Base-by-base conservation (phyloP, 805 yeast species). In the Wickerhamomyces alni region DNA sequence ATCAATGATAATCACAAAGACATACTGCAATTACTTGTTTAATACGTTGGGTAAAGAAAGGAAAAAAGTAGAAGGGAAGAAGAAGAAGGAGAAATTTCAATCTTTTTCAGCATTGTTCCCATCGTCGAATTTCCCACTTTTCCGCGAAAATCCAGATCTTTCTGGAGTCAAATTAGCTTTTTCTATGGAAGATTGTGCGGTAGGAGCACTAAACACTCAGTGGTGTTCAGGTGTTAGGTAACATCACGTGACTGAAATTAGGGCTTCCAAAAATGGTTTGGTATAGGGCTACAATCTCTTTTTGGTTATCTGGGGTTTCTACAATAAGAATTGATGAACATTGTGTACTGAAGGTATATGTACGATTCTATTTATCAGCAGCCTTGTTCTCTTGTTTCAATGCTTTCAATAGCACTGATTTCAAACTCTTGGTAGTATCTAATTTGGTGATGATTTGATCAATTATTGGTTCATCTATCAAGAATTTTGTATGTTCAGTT, bases 381-480 rank as follows among this genome's bases (percentile, higher is more conserved):
- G 24, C 6, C 17, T 39, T 33, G 9, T 60, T 57, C 54, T 80
- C 87, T 54, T 82, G 87, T 24, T 54, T 54, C 42, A 77, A 52
- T 1, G 86, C 83, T 42, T 70, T 70, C 5, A 53, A 40, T 33
- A 82, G 58, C n/a, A 69, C 69, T 1, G 66, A 59, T 27, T 63
- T 65, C 28, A 26, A 11, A 5, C 28, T 70, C 55, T 27, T 68
- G 73, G 19, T 60, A 34, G 77, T 64, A 5, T 70, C 72, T 31
- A 80, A 64, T 1, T 62, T 50, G 8, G 63, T 57, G 5, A 19
- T 16, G 13, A 31, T 18, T n/a, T 57, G 51, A 13, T 72, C 72
- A 25, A 78, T 69, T 2, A 69, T 64, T 3, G 62, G 67, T 15
- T 70, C 67, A 40, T 68, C 65, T 8, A 81, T 50, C 5, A 80